Conservation (phyloP, 2,329 filamentous ascomycete genomes). For the Dryadomyces quercivorus region DNA sequence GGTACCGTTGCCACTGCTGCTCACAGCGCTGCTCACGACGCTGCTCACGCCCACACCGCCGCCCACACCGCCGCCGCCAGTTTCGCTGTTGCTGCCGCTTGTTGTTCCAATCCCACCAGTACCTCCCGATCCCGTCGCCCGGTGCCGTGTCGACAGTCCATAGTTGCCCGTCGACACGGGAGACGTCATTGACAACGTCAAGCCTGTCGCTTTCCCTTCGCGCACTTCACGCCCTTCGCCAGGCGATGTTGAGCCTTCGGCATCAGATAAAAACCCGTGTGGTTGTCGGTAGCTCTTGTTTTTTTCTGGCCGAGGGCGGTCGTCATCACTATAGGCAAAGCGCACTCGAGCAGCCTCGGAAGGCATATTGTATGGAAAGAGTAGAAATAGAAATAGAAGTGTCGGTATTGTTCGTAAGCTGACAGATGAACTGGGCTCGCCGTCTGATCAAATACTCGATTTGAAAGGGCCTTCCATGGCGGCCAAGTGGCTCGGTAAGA, state of each 20-base stretch:
- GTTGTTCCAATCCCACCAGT: conserved; percentile 10
- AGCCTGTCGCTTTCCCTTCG: conserved; percentile 14
- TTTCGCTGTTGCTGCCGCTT: conserved; percentile 11
- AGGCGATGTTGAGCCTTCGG: conserved; percentile 28
- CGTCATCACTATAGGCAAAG: conserved; percentile 39
- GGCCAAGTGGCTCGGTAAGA: background rate
- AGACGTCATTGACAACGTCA: conserved; percentile 5
- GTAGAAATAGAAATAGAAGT: background rate
- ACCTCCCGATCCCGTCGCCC: background rate
- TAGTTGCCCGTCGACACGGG: conserved; percentile 10
- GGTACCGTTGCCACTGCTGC: conserved; percentile 17
- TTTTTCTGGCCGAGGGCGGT: conserved; percentile 29
- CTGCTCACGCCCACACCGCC: background rate
- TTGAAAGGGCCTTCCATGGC: background rate
- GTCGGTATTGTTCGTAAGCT: background rate
- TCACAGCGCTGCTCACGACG: conserved; percentile 9
- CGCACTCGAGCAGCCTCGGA: conserved; percentile 43
- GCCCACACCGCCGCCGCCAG: conserved; percentile 12
- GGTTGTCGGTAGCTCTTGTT: conserved; percentile 25
- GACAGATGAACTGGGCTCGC: background rate
- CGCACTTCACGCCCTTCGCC: conserved; percentile 7
- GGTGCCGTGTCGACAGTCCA: conserved; percentile 3
- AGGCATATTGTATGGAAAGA: conserved; percentile 16
- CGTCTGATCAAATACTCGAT: background rate
- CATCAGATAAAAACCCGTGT: conserved; percentile 27